Percentiles rank a stretch among this genome's conserved stretches.
Conservation (phyloP, 192 early-diverging fungal species). For the Kickxella alabastrina region DNA sequence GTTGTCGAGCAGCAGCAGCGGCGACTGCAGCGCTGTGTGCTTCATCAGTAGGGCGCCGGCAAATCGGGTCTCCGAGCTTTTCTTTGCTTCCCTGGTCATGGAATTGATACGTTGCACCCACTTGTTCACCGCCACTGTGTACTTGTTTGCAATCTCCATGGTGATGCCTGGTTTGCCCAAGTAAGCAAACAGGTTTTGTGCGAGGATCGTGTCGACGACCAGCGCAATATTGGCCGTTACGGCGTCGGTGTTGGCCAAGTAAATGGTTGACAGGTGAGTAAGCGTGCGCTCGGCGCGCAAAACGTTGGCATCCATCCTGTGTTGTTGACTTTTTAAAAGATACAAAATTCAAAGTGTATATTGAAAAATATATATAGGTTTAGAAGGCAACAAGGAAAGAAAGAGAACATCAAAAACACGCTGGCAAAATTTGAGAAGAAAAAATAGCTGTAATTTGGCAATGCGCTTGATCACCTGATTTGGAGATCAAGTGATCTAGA, state of each 20-base stretch:
- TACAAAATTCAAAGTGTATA: not conserved
- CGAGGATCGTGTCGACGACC: slow-evolving; percentile 38
- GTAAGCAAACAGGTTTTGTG: slow-evolving; percentile 38
- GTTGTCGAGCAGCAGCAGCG: slow-evolving; percentile 31
- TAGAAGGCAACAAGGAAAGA: not conserved
- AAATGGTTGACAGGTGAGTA: slow-evolving; percentile 39
- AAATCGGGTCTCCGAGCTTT: slow-evolving; percentile 36
- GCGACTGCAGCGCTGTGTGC: slow-evolving; percentile 43
- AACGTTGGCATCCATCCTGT: slow-evolving; percentile 32
- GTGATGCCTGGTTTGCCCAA: slow-evolving; percentile 6
- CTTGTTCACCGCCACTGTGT: slow-evolving; percentile 35
- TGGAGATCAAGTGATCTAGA: slow-evolving; percentile 5
- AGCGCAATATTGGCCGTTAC: slow-evolving; percentile 25
- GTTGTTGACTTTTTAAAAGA: not conserved
- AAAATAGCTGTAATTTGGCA: not conserved
- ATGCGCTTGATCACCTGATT: not conserved
- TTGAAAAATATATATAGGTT: not conserved
- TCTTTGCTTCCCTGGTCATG: slow-evolving; percentile 20
- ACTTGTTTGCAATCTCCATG: slow-evolving; percentile 23
- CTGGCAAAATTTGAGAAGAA: too few species aligned
- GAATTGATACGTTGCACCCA: slow-evolving; percentile 48
- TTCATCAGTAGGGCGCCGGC: slow-evolving; percentile 45
- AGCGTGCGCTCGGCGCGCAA: slow-evolving; percentile 45
- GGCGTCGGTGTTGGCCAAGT: slow-evolving; percentile 38
- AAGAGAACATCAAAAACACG: not conserved